phyloP scores from a whole-genome alignment of 768 basidiomycete genomes.

The Pholiota conissans region DNA sequence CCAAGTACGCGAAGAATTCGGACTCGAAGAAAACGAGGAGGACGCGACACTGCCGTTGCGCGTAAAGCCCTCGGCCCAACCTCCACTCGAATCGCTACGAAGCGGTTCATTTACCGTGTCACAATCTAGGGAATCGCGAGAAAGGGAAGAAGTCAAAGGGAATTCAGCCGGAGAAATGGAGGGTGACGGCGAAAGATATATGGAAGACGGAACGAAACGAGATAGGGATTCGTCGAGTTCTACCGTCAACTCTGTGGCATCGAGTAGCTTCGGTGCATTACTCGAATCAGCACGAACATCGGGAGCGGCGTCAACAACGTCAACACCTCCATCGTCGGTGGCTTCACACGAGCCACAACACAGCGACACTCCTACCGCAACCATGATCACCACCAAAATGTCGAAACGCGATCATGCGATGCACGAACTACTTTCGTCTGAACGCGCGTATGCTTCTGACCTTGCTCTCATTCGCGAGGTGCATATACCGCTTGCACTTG shows the following conservation, averaged over 20 bases:
- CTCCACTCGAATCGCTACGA: constrained; percentile 1
- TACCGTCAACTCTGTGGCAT: constrained; percentile 2
- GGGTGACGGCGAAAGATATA: not conserved
- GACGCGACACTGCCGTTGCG: constrained; percentile 4
- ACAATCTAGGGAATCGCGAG: constrained; percentile 1
- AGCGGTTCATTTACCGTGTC: constrained; percentile 12
- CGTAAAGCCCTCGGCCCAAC: not conserved
- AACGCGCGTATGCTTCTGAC: constrained; percentile 83
- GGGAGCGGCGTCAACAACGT: not conserved
- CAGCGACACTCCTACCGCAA: not conserved
- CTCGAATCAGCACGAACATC: not conserved
- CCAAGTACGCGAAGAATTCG: constrained; percentile 17
- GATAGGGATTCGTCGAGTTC: constrained; percentile 5
- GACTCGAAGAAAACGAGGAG: constrained; percentile 6
- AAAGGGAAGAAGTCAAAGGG: not conserved
- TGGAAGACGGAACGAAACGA: not conserved
- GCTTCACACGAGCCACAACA: not conserved
- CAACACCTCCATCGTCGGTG: constrained; percentile 4
- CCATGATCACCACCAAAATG: constrained; percentile 29
- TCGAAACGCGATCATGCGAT: constrained; percentile 79
- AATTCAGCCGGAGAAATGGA: constrained; percentile 9
- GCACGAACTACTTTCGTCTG: constrained; percentile 75
- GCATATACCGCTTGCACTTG: constrained; percentile 77
- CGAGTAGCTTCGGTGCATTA: not conserved
- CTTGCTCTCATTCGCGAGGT: constrained; percentile 75